Evolutionary conservation across 306 rosid genomes (phyloP).

Genomic region (Purshia tridentata): DNA sequence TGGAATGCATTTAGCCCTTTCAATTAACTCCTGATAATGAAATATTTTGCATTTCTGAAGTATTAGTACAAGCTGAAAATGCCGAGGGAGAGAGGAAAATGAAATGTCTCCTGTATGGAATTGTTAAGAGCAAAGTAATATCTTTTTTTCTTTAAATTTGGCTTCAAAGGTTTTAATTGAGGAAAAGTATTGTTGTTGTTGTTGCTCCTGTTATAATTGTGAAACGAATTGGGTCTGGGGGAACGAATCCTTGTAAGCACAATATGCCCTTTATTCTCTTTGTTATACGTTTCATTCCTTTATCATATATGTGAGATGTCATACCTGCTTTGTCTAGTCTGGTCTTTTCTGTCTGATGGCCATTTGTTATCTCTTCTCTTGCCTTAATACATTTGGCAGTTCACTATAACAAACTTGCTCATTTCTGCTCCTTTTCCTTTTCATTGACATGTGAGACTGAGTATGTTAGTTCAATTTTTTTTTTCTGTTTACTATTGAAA

Average conservation of each 20-base stretch:
- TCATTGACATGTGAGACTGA: background rate
- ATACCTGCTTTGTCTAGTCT: background rate
- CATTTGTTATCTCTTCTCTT: background rate
- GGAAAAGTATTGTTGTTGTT: background rate
- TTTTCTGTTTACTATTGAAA: background rate
- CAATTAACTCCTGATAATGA: conserved; percentile 1
- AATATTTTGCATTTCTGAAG: background rate
- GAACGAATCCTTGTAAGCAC: background rate
- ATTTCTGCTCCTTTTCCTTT: conserved; percentile 3
- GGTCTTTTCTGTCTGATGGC: background rate
- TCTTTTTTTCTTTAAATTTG: background rate
- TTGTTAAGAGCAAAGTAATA: background rate
- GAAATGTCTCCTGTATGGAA: background rate
- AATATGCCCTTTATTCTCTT: background rate
- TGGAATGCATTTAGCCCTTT: background rate
- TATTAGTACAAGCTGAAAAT: background rate
- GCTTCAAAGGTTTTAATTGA: background rate
- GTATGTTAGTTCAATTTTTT: background rate
- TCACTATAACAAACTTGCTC: background rate
- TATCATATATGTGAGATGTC: background rate
- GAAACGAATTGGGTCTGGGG: background rate
- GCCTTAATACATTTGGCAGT: background rate
- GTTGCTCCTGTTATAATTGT: background rate
- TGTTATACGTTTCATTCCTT: background rate
- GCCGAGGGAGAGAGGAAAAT: background rate